Evolutionary conservation across 805 yeast genomes (phyloP).

Genomic region (Starmera quercuum): DNA sequence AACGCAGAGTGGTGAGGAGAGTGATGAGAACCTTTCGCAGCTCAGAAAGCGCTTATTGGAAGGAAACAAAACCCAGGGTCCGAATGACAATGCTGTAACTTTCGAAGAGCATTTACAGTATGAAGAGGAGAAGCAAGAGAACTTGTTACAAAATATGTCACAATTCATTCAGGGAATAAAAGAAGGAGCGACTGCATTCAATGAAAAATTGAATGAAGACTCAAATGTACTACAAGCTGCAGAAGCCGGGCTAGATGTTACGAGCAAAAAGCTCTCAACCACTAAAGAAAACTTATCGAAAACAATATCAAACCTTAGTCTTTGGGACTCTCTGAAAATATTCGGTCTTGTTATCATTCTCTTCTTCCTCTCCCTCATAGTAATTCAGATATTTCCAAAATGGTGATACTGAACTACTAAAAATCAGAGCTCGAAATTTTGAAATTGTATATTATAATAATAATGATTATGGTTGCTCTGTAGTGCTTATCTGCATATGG

Average conservation of each 20-base stretch:
- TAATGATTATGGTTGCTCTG: too few relatives aligned
- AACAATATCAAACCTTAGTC: constrained; percentile 21
- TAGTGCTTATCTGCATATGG: too few relatives aligned
- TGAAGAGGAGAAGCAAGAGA: constrained; percentile 30
- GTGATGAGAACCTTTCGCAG: constrained; percentile 23
- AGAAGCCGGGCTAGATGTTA: constrained; percentile 31
- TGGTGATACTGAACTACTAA: too few relatives aligned
- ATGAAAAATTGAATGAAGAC: constrained; percentile 30
- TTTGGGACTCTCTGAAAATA: constrained; percentile 21
- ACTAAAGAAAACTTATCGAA: constrained; percentile 21
- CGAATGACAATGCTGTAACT: constrained; percentile 4
- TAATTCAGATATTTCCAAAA: constrained; percentile 32
- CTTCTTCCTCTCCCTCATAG: constrained; percentile 24
- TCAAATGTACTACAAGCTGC: constrained; percentile 31
- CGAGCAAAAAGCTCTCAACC: constrained; percentile 26
- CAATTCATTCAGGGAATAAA: constrained; percentile 28
- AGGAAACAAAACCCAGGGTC: constrained; percentile 10
- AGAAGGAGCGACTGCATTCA: constrained; percentile 33
- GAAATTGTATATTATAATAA: too few relatives aligned
- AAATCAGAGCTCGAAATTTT: too few relatives aligned
- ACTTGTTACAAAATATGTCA: constrained; percentile 29
- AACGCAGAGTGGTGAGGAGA: constrained; percentile 3
- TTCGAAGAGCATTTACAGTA: constrained; percentile 27
- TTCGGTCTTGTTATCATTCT: constrained; percentile 18
- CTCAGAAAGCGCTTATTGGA: constrained; percentile 24